Base-by-base conservation (phyloP, 306 rosid species). In the Acacia crassicarpa region DNA sequence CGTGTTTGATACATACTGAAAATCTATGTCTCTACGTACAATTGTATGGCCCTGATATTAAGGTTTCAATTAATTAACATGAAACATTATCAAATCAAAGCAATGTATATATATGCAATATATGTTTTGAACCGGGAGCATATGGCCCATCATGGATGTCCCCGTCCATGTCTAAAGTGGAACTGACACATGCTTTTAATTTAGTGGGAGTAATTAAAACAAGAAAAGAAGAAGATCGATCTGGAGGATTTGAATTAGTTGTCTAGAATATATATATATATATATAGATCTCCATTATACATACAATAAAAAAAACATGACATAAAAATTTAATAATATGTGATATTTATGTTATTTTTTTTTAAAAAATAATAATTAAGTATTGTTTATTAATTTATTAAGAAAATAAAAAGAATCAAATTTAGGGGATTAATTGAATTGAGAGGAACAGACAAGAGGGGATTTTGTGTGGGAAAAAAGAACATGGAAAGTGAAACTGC, bases 101-200 rank as follows among this genome's bases (percentile, higher is more conserved):
- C 32, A 25, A 61, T n/a, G n/a, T n/a, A 4, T 25, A 61, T 46
- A 46, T 9, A 46, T 1, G 40, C 15, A 11, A 61, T 22, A 2
- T 11, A 22, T 61, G 33, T 11, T 61, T 63, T 27, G 20, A 30
- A 30, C 17, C 12, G 35, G 11, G 33, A 66, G 1, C 9, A 33
- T 19, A 53, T 4, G 22, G 6, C 51, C 67, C 54, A 67, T 44
- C 72, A 67, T 67, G 49, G 78, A 74, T 22, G 82, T 78, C 76
- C 32, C 51, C 82, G 51, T 66, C 81, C 23, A 66, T 13, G 75
- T 66, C 51, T 25, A 70, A 77, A 58, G 19, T 30, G 20, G 35
- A 35, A 82, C 25, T 61, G 67, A 22, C 66, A 3, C 67, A 4
- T 61, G 35, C 5, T 23, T 3, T 59, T 59, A 10, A 9, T 12